These are phyloP conservation scores for Leishmania lainsoni DNA, from an alignment of 208 protist genomes.

Conservation along the genomic window DNA sequence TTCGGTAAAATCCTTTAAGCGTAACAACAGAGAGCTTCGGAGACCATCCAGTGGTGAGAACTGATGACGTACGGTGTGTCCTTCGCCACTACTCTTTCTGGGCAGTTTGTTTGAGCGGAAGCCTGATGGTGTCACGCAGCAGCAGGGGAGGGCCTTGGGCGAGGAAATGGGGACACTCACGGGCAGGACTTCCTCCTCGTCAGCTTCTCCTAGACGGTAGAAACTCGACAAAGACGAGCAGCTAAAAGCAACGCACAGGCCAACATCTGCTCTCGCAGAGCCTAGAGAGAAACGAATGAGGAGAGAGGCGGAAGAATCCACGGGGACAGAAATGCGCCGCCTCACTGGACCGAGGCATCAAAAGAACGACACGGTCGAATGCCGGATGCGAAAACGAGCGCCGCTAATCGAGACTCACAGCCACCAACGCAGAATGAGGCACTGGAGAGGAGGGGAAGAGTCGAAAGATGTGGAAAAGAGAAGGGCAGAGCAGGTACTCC, in stretches of 20 bases:
- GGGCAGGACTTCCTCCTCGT: not conserved
- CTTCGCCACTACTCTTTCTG: not conserved
- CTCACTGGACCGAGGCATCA: too few species aligned
- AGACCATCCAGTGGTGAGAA: not conserved
- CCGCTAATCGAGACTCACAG: too few species aligned
- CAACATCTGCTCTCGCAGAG: not conserved
- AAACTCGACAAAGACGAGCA: not conserved
- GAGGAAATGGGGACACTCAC: not conserved
- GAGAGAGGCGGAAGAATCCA: not conserved
- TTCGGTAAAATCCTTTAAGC: not conserved
- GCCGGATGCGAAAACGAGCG: too few species aligned
- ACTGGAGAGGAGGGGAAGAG: too few species aligned
- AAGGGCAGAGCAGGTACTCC: too few species aligned
- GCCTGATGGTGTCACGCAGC: not conserved
- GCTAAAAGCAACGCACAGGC: not conserved
- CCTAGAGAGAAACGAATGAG: not conserved
- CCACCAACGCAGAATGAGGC: too few species aligned
- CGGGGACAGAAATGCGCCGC: too few species aligned
- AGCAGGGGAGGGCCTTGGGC: not conserved
- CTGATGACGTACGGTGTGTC: not conserved
- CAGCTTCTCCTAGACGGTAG: not conserved
- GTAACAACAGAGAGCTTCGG: not conserved
- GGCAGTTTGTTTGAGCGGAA: not conserved
- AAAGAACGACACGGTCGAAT: too few species aligned
- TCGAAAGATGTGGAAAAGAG: too few species aligned